Base-by-base conservation (phyloP, 495 filamentous ascomycete genomes). In the Cairneyella variabilis region DNA sequence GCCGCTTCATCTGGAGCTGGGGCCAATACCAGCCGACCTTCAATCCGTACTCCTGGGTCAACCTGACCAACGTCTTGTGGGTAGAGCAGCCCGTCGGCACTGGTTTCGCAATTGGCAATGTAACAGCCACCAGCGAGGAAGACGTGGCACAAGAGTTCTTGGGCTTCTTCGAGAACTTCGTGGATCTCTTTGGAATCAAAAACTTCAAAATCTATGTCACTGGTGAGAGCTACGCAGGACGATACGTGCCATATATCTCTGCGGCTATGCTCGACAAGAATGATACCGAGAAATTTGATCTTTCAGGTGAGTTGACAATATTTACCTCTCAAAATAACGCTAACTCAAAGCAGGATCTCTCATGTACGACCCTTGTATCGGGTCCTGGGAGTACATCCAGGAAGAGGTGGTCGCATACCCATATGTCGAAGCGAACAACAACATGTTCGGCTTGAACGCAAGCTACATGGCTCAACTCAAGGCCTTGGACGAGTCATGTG, bases 1-100 rank as follows among this genome's bases (percentile, higher is more conserved):
- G 83, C 1, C 74, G 77, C 0, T 83, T 88, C 54, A 37, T 76
- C 6, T 89, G 83, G 83, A 74, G 77, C 53, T 72, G 73, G 11
- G 84, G 84, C 17, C 78, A 75, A 1, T 78, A 72, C 55, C 70
- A 71, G 18, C 83, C 83, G 3, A 70, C 78, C 0, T 66, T 76
- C 38, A 89, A 88, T 61, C 74, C 73, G 18, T 87, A 84, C 66
- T 74, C 76, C 3, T 89, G 83, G 84, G 78, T 80, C 25, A 82
- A 83, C 18, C 28, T 39, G 20, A 40, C 48, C 5, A 51, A 51
- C 21, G 17, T 51, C 20, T 26, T 51, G 8, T 39, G 30, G 32
- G 56, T 59, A n/a, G 76, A 82, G 26, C 77, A 82, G 46, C 77
- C 77, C 9, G 71, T 82, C 3, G 77, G 78, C 18, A 75, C 74